These are phyloP conservation scores for Immersiporthe knoxdaviesiana DNA, from an alignment of 2,329 filamentous ascomycete species.

Conservation along the genomic window DNA sequence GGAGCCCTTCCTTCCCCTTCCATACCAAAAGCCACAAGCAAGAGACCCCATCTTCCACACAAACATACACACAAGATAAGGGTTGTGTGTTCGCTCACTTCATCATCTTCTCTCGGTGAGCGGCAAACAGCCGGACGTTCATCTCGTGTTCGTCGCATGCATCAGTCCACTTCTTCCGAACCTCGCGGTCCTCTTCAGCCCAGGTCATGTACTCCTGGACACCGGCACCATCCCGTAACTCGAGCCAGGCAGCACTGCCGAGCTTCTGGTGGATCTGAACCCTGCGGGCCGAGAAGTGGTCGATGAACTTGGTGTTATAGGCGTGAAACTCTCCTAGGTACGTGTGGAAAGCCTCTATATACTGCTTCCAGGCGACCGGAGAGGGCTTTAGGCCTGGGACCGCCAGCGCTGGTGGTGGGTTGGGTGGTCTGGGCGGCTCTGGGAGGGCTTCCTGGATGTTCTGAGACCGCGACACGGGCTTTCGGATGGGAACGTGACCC, in stretches of 20 bases:
- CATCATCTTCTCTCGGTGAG: conserved; percentile 49
- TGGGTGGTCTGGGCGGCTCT: conserved; percentile 53
- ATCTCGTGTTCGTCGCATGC: conserved; percentile 64
- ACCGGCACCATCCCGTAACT: conserved; percentile 47
- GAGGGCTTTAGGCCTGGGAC: conserved; percentile 50
- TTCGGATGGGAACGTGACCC: conserved; percentile 41
- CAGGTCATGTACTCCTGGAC: conserved; percentile 62
- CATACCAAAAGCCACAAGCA: neutral
- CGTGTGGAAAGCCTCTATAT: conserved; percentile 54
- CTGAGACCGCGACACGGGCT: conserved; percentile 40
- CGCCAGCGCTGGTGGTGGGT: conserved; percentile 47
- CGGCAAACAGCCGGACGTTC: conserved; percentile 61
- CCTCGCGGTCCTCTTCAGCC: conserved; percentile 66
- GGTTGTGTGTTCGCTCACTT: too few relatives aligned
- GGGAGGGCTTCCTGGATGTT: conserved; percentile 52
- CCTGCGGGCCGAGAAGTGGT: conserved; percentile 59
- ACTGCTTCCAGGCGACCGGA: conserved; percentile 51
- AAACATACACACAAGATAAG: too few relatives aligned
- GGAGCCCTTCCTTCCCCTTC: neutral
- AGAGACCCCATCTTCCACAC: neutral
- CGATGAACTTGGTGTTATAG: conserved; percentile 57
- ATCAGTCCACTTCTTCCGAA: conserved; percentile 63
- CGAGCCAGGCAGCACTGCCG: conserved; percentile 49
- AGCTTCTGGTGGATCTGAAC: conserved; percentile 45
- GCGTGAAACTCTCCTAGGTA: conserved; percentile 57